These are phyloP conservation scores for Malassezia cuniculi DNA, from an alignment of 1,284 basidiomycete genomes.

Conservation along the genomic window DNA sequence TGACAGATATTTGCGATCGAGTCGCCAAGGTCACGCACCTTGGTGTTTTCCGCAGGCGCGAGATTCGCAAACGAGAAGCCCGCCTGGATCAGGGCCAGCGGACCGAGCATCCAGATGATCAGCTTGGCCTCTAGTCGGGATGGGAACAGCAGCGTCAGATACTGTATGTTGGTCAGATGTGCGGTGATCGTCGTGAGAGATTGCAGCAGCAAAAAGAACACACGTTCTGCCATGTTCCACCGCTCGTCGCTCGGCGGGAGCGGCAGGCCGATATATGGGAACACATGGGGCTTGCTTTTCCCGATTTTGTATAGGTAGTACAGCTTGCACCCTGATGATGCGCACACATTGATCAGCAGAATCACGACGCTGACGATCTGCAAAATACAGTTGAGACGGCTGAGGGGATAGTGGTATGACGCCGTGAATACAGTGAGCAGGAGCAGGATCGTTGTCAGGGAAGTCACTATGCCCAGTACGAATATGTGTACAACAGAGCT, in stretches of 20 bases:
- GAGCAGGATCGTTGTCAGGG: conserved; percentile 72
- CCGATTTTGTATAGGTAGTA: conserved; percentile 55
- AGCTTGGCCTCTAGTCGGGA: conserved; percentile 78
- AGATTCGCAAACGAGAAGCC: conserved; percentile 73
- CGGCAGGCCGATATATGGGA: conserved; percentile 69
- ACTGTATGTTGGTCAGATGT: conserved; percentile 75
- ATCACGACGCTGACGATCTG: conserved; percentile 70
- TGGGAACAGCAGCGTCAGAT: conserved; percentile 86
- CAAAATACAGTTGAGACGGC: conserved; percentile 75
- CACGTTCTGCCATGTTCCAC: conserved; percentile 61
- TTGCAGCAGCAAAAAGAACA: conserved; percentile 76
- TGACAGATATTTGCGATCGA: conserved; percentile 88
- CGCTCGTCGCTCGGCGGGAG: conserved; percentile 56
- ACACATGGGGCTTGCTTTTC: conserved; percentile 79
- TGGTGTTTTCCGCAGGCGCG: conserved; percentile 45
- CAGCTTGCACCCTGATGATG: conserved; percentile 53
- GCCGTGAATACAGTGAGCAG: conserved; percentile 87
- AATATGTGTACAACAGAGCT: conserved; percentile 84
- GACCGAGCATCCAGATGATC: conserved; percentile 74
- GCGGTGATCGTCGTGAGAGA: conserved; percentile 53
- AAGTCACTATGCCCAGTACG: conserved; percentile 70
- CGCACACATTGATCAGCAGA: conserved; percentile 51
- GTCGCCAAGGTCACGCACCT: conserved; percentile 55
- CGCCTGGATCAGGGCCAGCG: conserved; percentile 71
- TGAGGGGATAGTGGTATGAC: conserved; percentile 89